phyloP scores from a whole-genome alignment of 768 basidiomycete species.

The Baorangia bicolor region DNA sequence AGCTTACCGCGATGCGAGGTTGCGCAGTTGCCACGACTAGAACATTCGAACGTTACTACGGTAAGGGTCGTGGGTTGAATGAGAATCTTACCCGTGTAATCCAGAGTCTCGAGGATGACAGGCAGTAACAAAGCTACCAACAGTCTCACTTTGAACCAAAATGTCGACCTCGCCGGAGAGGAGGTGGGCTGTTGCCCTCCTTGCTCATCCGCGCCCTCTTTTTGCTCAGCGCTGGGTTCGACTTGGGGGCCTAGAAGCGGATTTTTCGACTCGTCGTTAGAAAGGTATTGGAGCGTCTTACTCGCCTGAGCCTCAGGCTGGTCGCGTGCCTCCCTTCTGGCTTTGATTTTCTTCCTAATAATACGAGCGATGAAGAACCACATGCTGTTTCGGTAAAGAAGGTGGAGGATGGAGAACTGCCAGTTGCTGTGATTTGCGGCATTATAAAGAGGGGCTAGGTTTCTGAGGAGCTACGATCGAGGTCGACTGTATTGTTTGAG shows the following conservation, averaged over 20 bases:
- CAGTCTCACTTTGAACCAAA: not conserved
- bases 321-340: not conserved
- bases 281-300: not conserved
- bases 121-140: not conserved
- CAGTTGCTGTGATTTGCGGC: not conserved
- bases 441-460: not conserved
- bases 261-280: too few species aligned
- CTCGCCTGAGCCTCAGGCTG: slow-evolving; percentile 8
- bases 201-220: not conserved
- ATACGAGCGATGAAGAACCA: slow-evolving; percentile 10
- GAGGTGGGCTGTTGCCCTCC: too few species aligned
- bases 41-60: too few species aligned
- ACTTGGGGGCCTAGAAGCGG: not conserved
- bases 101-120: not conserved
- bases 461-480: not conserved
- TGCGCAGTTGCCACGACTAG: not conserved
- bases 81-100: not conserved
- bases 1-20: not conserved
- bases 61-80: too few species aligned
- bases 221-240: not conserved
- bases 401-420: not conserved
- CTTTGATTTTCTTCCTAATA: not conserved
- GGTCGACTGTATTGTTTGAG: too few species aligned
- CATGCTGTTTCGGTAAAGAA: not conserved
- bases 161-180: not conserved